Base-by-base conservation (phyloP, 2,329 filamentous ascomycete species). In the Penicillium sp. region DNA sequence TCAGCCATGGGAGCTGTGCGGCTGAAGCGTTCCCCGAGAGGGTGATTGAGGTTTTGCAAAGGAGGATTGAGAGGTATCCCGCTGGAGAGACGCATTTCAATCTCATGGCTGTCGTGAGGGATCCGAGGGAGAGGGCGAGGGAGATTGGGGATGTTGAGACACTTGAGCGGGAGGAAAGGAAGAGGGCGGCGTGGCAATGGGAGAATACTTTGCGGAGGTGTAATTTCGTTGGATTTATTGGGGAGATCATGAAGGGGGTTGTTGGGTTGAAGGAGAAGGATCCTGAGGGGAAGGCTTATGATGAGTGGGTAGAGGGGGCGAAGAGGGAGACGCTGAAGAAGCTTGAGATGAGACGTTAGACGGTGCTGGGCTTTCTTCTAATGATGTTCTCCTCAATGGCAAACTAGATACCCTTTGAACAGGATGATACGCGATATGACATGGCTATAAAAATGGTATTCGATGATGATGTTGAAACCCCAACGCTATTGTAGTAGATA, bases 181-280 rank as follows among this genome's bases (percentile, higher is more conserved):
- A 95, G 81, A 80, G 93, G 44, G 79, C 79, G 50, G 87, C 85
- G 56, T 99, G 93, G 93, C 80, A 84, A 66, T 96, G 93, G 79
- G 93, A 99, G 79, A 99, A 99, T 72, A 87, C 90, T 10, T 76
- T 99, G 63, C 76, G 93, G 53, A 77, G 88, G 61, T 92, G 95
- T 71, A 99, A 99, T 72, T 99, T 99, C 75, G 88, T 99, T 0
- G 92, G 90, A 0, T 96, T 99, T 64, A 87, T 92, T 3, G 90
- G 89, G 11, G 90, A 96, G 75, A 77, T 96, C 53, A 75, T 95
- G 61, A 95, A 93, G 76, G 87, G 84, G 0, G 92, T 96, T 3
- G 87, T 89, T n/a, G 78, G 73, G 56, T 70, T 75, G 53, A 95
- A 95, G 77, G 67, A 77, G 52, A 79, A 86, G 56, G 86, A 81